Conservation (phyloP, 495 filamentous ascomycete species). For the Penicillium turbatum region DNA sequence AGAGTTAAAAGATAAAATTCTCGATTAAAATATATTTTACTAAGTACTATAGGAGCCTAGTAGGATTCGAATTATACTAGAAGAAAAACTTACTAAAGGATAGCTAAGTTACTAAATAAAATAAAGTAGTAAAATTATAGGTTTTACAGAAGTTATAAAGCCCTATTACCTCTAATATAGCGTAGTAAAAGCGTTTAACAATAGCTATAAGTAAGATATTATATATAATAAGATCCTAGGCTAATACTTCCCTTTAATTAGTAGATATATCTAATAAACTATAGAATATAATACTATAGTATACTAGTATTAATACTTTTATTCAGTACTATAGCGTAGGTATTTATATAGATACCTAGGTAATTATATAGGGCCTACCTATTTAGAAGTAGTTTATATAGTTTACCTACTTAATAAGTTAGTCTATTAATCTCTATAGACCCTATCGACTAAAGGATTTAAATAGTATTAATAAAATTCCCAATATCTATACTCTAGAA, state of each 20-base stretch:
- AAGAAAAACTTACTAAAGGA: slow-evolving; percentile 24
- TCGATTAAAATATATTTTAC: slow-evolving; percentile 22
- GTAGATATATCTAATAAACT: slow-evolving; percentile 35
- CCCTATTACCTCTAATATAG: slow-evolving; percentile 35
- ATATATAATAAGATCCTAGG: slow-evolving; percentile 3
- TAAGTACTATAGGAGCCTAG: slow-evolving; percentile 6
- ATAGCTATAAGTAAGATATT: slow-evolving; percentile 24
- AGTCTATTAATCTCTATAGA: slow-evolving; percentile 32
- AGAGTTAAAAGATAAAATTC: slow-evolving; percentile 25
- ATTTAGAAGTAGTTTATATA: slow-evolving; percentile 31
- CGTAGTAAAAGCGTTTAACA: slow-evolving; percentile 34
- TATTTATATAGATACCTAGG: slow-evolving; percentile 32
- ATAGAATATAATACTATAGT: slow-evolving; percentile 38
- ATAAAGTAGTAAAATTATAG: slow-evolving; percentile 25
- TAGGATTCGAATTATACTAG: slow-evolving; percentile 28
- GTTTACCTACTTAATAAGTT: slow-evolving; percentile 31
- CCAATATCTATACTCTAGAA: slow-evolving; percentile 12
- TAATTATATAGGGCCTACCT: slow-evolving; percentile 26
- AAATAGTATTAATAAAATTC: slow-evolving; percentile 20
- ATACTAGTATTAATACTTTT: slow-evolving; percentile 34
- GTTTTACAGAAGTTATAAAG: slow-evolving; percentile 25
- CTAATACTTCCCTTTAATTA: slow-evolving; percentile 16
- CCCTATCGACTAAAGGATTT: slow-evolving; percentile 21
- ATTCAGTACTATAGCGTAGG: slow-evolving; percentile 34
- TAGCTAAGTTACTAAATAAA: slow-evolving; percentile 29